phyloP scores from a whole-genome alignment of 164 flowering plant genomes.

The Tetracentron sinense region DNA sequence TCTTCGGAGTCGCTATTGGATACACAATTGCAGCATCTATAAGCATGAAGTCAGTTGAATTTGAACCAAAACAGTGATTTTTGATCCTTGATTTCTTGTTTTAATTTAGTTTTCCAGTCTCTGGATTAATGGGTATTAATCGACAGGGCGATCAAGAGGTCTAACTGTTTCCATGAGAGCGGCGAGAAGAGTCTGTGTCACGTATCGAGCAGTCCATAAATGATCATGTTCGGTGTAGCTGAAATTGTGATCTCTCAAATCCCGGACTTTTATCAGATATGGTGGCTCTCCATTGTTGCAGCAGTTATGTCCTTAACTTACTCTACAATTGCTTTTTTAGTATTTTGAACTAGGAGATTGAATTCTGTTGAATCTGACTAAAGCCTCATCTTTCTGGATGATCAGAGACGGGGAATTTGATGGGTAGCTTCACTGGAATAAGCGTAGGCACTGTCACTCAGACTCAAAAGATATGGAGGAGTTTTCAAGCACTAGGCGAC shows the following conservation, averaged over 20 bases:
- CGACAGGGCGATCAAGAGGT: conserved; percentile 51
- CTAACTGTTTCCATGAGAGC: conserved; percentile 48
- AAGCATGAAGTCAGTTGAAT: conserved; percentile 62
- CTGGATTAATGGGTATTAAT: background rate
- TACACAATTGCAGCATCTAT: conserved; percentile 75
- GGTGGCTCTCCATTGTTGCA: conserved; percentile 30
- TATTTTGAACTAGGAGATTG: too few relatives aligned
- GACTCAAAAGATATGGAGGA: conserved; percentile 66
- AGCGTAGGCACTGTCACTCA: conserved; percentile 53
- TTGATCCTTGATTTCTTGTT: background rate
- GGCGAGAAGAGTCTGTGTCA: conserved; percentile 40
- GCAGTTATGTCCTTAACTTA: conserved; percentile 35
- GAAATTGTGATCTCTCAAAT: conserved; percentile 26
- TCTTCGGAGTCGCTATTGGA: conserved; percentile 68
- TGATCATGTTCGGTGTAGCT: conserved; percentile 46
- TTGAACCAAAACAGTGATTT: background rate
- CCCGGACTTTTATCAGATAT: conserved; percentile 25
- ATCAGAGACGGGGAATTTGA: conserved; percentile 42
- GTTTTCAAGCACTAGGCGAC: conserved; percentile 72
- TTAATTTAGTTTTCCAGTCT: background rate
- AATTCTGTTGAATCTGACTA: background rate
- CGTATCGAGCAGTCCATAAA: conserved; percentile 43
- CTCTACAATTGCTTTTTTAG: conserved; percentile 14
- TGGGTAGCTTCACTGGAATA: conserved; percentile 64
- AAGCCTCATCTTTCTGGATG: background rate